Evolutionary conservation across 2,329 filamentous ascomycete genomes (phyloP), one percentile per base, ranked within the genome.

Genomic region (Chrysosporium queenslandicum): DNA sequence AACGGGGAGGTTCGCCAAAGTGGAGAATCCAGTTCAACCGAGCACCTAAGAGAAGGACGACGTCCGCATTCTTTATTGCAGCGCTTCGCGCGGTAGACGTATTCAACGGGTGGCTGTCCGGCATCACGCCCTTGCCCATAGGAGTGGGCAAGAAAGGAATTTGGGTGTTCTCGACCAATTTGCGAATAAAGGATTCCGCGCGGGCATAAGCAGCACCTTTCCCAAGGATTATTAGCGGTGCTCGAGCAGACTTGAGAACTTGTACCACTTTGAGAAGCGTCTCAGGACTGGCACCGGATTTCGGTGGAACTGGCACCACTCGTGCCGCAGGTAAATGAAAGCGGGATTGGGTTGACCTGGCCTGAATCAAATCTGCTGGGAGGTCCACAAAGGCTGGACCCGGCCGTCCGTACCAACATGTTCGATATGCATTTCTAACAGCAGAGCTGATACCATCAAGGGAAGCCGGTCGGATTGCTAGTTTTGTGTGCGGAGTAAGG

Each of bases 21-120:
- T 79, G 76, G 3, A 80, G 66, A 47, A 80, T 80, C 77, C 77
- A 80, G 55, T 80, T 80, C 39, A 80, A 62, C 32, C 75, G 70
- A 2, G 76, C 77, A 3, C 77, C 77, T 1, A 80, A 66, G 2
- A 80, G 65, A 2, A 80, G 61, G 14, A 79, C 74, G 1, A 80
- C 73, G 59, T 80, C 77, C 2, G 78, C 75, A 37, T 73, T 63
- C 58, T 74, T 74, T 37, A 80, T 64, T 2, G 77, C 77, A 14
- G 74, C 68, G 40, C 75, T 77, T 51, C 78, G 70, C 3, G 77
- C 76, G 43, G 76, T 74, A 2, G 77, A 76, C 14, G 68, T 69
- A 58, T 80, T 80, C 46, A 72, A 65, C 0, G 71, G 67, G 59
- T 78, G 74, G 0, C 74, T 77, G 57, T 80, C 77, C 8, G 77